These are phyloP conservation scores for Phaffia tasmanica DNA, from an alignment of 768 basidiomycete species.

Conservation along the genomic window DNA sequence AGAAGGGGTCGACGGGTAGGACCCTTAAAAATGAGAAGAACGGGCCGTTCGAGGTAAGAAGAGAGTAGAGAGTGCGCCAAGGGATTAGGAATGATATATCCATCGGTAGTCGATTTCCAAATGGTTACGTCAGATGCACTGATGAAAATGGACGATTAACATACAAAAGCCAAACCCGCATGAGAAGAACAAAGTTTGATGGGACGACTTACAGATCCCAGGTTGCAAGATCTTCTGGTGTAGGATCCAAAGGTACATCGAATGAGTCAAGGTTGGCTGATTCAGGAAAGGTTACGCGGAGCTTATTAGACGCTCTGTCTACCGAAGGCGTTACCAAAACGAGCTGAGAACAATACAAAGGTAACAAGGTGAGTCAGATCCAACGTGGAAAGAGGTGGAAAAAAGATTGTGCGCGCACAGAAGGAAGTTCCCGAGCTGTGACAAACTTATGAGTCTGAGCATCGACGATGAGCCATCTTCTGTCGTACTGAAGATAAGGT, in stretches of 20 bases:
- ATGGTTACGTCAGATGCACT: slow-evolving; percentile 4
- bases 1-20: slow-evolving; percentile 3
- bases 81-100: slow-evolving; percentile 1
- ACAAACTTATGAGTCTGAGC: slow-evolving; percentile 12
- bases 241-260: slow-evolving; percentile 13
- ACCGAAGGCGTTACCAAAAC: slow-evolving; percentile 2
- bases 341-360: not conserved
- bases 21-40: slow-evolving; percentile 11
- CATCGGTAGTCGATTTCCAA: slow-evolving; percentile 9
- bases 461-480: slow-evolving; percentile 16
- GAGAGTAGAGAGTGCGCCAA: not conserved
- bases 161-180: no score
- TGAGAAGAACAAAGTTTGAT: no score
- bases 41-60: not conserved
- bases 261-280: slow-evolving; percentile 1
- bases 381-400: no score
- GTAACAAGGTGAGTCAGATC: not conserved
- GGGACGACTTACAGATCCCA: slow-evolving; percentile 4
- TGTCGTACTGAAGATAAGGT: slow-evolving; percentile 1
- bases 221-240: not conserved
- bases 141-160: no score
- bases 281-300: slow-evolving; percentile 2
- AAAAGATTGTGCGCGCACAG: slow-evolving; percentile 2
- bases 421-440: slow-evolving; percentile 8
- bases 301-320: not conserved